Evolutionary conservation across 805 yeast species (phyloP).

Genomic region (Teunomyces stri): DNA sequence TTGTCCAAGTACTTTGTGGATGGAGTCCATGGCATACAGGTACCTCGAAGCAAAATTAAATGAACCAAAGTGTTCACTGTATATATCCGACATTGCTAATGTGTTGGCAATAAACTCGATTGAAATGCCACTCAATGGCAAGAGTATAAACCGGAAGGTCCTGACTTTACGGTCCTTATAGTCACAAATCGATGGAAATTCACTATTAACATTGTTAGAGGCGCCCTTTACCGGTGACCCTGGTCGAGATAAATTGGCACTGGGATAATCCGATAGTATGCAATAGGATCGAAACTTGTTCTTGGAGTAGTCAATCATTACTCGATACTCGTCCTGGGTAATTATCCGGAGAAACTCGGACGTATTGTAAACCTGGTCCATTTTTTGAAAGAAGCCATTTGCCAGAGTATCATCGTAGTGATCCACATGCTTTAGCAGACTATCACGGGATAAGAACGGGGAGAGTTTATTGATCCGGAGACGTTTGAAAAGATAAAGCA

Average conservation of each 20-base stretch:
- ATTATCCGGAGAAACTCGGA: conserved; percentile 41
- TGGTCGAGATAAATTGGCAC: conserved; percentile 17
- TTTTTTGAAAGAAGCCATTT: conserved; percentile 23
- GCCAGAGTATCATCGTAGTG: background rate
- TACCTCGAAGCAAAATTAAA: conserved; percentile 34
- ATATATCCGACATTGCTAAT: conserved; percentile 50
- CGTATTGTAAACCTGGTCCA: conserved; percentile 57
- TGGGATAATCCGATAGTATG: conserved; percentile 51
- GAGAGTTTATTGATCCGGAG: conserved; percentile 42
- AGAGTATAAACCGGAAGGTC: conserved; percentile 19
- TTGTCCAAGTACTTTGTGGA: conserved; percentile 11
- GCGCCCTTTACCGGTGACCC: conserved; percentile 18
- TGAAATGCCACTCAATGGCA: conserved; percentile 18
- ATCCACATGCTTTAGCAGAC: conserved; percentile 16
- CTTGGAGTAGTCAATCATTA: conserved; percentile 62
- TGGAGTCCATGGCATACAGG: conserved; percentile 35
- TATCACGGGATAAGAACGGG: conserved; percentile 35
- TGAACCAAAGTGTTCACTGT: conserved; percentile 50
- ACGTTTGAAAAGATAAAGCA: conserved; percentile 57
- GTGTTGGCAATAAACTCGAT: conserved; percentile 17
- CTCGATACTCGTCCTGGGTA: conserved; percentile 58
- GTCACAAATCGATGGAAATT: conserved; percentile 21
- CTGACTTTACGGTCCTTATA: conserved; percentile 19
- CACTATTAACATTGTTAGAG: conserved; percentile 2
- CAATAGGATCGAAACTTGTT: conserved; percentile 65